phyloP scores from a whole-genome alignment of 2,329 filamentous ascomycete species.

The Septoria linicola region DNA sequence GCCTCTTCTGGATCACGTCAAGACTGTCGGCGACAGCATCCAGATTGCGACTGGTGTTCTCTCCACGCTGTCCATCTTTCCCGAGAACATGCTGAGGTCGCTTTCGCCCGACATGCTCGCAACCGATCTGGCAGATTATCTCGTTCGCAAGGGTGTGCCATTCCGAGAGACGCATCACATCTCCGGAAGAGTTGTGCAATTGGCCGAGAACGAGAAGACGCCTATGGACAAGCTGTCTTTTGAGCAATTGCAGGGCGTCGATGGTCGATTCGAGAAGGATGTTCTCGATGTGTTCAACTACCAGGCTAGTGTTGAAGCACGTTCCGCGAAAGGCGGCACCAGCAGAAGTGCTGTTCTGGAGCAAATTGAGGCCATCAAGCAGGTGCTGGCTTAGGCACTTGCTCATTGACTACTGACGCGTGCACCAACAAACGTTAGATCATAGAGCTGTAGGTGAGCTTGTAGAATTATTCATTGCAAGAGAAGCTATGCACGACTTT shows the following conservation, averaged over 20 bases:
- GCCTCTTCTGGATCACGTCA: slow-evolving; percentile 79
- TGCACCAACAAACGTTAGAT: too few species aligned
- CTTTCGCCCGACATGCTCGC: slow-evolving; percentile 83
- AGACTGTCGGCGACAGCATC: slow-evolving; percentile 77
- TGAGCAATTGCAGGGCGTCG: slow-evolving; percentile 66
- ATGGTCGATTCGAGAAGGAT: slow-evolving; percentile 68
- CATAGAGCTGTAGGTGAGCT: slow-evolving; percentile 1
- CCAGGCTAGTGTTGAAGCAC: slow-evolving; percentile 77
- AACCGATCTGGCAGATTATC: slow-evolving; percentile 64
- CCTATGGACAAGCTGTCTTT: slow-evolving; percentile 69
- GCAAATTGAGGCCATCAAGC: slow-evolving; percentile 59
- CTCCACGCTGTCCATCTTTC: slow-evolving; percentile 66
- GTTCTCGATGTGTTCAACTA: slow-evolving; percentile 73
- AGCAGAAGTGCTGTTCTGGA: slow-evolving; percentile 66
- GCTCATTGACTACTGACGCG: too few species aligned
- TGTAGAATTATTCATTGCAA: too few species aligned
- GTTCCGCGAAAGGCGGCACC: slow-evolving; percentile 73
- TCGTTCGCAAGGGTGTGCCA: slow-evolving; percentile 66
- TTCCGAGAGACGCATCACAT: slow-evolving; percentile 82
- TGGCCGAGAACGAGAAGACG: slow-evolving; percentile 64
- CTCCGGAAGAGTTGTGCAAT: slow-evolving; percentile 68
- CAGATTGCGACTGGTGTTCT: slow-evolving; percentile 81
- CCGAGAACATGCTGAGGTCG: slow-evolving; percentile 74
- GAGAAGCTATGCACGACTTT: too few species aligned
- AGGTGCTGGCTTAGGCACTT: slow-evolving; percentile 36